phyloP scores from a whole-genome alignment of 1,139 yeast genomes.

The Nadsonia starkeyi-henricii region DNA sequence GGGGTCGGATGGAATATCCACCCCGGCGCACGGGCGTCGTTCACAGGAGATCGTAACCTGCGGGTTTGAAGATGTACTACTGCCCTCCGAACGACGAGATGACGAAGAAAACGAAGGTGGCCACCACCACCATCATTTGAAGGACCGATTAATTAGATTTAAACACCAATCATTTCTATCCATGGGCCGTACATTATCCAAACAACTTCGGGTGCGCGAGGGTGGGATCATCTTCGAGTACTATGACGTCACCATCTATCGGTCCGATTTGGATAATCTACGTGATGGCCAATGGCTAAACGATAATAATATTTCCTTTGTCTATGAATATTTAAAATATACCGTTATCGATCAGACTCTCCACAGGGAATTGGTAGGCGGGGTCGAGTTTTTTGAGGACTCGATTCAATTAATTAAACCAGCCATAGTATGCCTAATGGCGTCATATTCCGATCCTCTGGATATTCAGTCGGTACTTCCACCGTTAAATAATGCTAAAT shows the following conservation, averaged over 20 bases:
- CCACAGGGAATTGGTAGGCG: no score
- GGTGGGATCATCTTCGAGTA: conserved; percentile 14
- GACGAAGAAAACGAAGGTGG: no score
- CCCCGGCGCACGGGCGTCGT: no score
- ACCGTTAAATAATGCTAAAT: conserved; percentile 26
- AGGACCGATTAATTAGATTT: no score
- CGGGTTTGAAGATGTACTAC: no score
- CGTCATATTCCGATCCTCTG: conserved; percentile 18
- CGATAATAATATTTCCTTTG: conserved; percentile 52
- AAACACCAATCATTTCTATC: no score
- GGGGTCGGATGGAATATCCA: no score
- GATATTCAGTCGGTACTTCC: conserved; percentile 31
- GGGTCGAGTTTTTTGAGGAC: no score
- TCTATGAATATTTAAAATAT: conserved; percentile 44
- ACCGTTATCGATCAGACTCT: conserved; percentile 11
- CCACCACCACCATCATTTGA: no score
- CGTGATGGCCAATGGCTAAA: conserved; percentile 55
- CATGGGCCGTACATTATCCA: no score
- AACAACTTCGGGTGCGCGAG: background rate
- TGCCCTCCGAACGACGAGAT: no score
- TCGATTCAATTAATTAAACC: conserved; percentile 26
- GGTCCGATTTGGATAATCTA: conserved; percentile 33
- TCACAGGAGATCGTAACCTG: no score
- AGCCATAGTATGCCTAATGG: conserved; percentile 27
- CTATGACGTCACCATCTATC: conserved; percentile 32